Conservation (phyloP, 352 stramenopile species). For the Pythium biforme region DNA sequence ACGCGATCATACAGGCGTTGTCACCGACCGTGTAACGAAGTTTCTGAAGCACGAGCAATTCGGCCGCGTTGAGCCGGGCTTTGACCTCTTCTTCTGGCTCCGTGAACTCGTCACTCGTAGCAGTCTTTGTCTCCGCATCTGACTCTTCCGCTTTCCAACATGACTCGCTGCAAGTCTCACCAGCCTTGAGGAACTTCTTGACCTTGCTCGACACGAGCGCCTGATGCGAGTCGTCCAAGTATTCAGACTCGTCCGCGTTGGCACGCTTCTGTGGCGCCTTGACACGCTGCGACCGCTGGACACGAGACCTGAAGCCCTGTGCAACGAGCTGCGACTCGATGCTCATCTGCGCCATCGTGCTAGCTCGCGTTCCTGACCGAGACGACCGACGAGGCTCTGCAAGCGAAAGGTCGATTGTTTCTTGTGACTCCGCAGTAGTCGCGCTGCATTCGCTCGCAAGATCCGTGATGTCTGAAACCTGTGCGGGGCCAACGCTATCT, state of each 20-base stretch:
- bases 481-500: not conserved
- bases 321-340: conserved; percentile 39
- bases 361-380: conserved; percentile 55
- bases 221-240: conserved; percentile 61
- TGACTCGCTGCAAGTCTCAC: conserved; percentile 34
- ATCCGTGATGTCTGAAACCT: conserved; percentile 12
- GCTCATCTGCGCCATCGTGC: conserved; percentile 49
- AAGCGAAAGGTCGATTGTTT: conserved; percentile 5
- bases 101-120: conserved; percentile 11
- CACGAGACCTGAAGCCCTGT: conserved; percentile 13
- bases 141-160: conserved; percentile 12
- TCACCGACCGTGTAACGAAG: conserved; percentile 53
- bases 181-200: conserved; percentile 35
- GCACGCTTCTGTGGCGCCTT: conserved; percentile 7
- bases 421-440: conserved; percentile 17
- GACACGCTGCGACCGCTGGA: conserved; percentile 1
- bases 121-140: not conserved
- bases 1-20: conserved; percentile 66
- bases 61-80: conserved; percentile 31
- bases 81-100: conserved; percentile 29
- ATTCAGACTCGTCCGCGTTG: conserved; percentile 52
- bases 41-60: conserved; percentile 60
- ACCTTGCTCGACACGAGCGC: conserved; percentile 41
- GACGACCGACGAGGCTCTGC: conserved; percentile 46
- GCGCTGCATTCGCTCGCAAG: conserved; percentile 19